Evolutionary conservation across 768 basidiomycete species (phyloP).

Genomic region (Lanmaoa rubissima): DNA sequence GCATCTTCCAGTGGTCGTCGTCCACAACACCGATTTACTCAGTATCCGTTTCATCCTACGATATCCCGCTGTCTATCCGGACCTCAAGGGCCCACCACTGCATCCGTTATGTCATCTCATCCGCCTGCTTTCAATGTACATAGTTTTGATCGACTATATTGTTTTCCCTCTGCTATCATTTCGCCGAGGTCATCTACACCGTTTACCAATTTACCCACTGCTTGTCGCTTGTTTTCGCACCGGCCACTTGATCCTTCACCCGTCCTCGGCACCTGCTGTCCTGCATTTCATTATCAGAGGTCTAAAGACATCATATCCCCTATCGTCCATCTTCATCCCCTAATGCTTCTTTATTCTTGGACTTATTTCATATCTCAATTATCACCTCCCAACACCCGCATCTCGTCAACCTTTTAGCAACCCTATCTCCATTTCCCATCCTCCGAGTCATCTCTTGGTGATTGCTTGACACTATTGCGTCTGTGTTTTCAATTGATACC

Average conservation of each 20-base stretch:
- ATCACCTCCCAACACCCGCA: constrained; percentile 5
- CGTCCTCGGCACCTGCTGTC: background rate
- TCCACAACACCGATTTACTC: constrained; percentile 3
- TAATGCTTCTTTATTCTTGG: constrained; percentile 14
- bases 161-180: constrained; percentile 15
- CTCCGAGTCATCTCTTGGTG: background rate
- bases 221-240: background rate
- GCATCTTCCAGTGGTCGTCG: too few relatives aligned
- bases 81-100: constrained; percentile 4
- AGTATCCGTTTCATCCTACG: constrained; percentile 13
- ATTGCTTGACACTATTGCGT: background rate
- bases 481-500: background rate
- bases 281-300: background rate
- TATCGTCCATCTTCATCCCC: background rate
- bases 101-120: constrained; percentile 12
- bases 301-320: background rate
- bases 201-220: background rate
- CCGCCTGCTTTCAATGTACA: constrained; percentile 25
- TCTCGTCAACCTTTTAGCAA: background rate
- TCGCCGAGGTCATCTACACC: background rate
- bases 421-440: background rate
- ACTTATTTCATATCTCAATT: constrained; percentile 19
- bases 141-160: constrained; percentile 14
- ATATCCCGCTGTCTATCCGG: background rate
- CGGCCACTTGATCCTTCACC: background rate